These are phyloP conservation scores for Hagleromyces aurorensis DNA, from an alignment of 805 yeast species.

Conservation along the genomic window DNA sequence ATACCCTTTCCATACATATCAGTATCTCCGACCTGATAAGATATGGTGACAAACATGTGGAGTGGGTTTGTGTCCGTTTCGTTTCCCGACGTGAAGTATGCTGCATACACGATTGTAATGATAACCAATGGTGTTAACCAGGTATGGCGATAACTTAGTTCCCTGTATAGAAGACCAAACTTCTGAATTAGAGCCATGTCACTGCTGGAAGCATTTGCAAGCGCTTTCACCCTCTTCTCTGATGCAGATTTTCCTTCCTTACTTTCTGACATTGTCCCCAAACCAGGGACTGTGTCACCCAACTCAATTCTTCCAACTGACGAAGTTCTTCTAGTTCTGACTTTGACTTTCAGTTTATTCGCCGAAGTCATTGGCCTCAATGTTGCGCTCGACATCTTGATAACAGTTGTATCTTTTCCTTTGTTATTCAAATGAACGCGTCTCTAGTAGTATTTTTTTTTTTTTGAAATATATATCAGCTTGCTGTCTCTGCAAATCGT, in stretches of 20 bases:
- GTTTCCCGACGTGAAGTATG: slow-evolving; percentile 51
- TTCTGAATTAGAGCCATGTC: slow-evolving; percentile 52
- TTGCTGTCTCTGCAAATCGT: too few species aligned
- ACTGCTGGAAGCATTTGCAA: slow-evolving; percentile 29
- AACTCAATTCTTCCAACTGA: slow-evolving; percentile 68
- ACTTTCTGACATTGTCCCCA: slow-evolving; percentile 56
- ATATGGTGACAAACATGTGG: slow-evolving; percentile 53
- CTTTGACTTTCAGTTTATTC: slow-evolving; percentile 8
- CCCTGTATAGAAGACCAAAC: slow-evolving; percentile 49
- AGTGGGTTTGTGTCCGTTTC: slow-evolving; percentile 52
- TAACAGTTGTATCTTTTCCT: too few species aligned
- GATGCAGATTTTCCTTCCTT: slow-evolving; percentile 36
- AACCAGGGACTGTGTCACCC: slow-evolving; percentile 63
- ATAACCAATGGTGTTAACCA: slow-evolving; percentile 65
- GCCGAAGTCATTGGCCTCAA: slow-evolving; percentile 9
- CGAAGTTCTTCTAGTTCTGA: slow-evolving; percentile 43
- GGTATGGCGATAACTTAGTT: slow-evolving; percentile 48
- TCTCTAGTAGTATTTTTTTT: too few species aligned
- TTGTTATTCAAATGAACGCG: too few species aligned
- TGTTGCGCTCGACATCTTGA: too few species aligned
- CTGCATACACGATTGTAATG: slow-evolving; percentile 33
- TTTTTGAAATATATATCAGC: too few species aligned
- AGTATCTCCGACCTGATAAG: slow-evolving; percentile 55
- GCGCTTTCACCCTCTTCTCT: slow-evolving; percentile 28
- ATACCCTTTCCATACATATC: slow-evolving; percentile 78